A percentile compares a stretch with the other conserved stretches of the same genome.
Evolutionary conservation across 768 basidiomycete species (phyloP).

Genomic region (Phylloporus arenicola): DNA sequence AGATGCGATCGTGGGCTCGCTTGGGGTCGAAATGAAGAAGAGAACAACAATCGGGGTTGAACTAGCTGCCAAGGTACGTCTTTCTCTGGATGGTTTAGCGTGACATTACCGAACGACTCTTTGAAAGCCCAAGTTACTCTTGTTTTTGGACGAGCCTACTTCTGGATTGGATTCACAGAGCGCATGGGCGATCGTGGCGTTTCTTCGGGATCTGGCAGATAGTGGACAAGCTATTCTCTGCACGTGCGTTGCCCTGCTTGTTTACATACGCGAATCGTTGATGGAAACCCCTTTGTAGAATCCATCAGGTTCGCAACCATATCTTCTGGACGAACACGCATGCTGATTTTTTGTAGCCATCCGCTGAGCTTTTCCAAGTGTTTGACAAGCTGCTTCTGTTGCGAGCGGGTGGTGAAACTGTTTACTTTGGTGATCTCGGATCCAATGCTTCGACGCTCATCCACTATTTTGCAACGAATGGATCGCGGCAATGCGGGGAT

Average conservation of each 20-base stretch:
- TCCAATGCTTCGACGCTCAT: conserved; percentile 55
- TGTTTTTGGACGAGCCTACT: conserved; percentile 60
- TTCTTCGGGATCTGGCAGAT: conserved; percentile 49
- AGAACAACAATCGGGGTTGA: conserved; percentile 64
- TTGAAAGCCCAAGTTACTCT: conserved; percentile 41
- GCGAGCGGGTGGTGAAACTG: conserved; percentile 66
- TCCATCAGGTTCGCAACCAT: conserved; percentile 33
- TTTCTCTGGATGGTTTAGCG: neutral
- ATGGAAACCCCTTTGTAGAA: conserved; percentile 26
- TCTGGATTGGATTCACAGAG: conserved; percentile 51
- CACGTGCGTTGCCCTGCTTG: conserved; percentile 32
- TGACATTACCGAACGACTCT: neutral
- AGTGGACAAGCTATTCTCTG: conserved; percentile 53
- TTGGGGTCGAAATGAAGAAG: no score
- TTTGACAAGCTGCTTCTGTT: conserved; percentile 79
- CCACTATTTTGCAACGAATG: conserved; percentile 70
- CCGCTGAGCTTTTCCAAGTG: conserved; percentile 74
- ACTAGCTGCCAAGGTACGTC: conserved; percentile 47
- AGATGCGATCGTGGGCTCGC: conserved; percentile 63
- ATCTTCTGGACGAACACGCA: neutral
- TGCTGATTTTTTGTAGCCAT: conserved; percentile 42
- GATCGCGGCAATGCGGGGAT: conserved; percentile 54
- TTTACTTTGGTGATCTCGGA: conserved; percentile 67
- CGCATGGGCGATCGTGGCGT: conserved; percentile 45
- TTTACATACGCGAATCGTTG: neutral